Evolutionary conservation across 352 stramenopile species (phyloP), one percentile per base, ranked within the genome.

Genomic region (Phytopythium mirpurense): DNA sequence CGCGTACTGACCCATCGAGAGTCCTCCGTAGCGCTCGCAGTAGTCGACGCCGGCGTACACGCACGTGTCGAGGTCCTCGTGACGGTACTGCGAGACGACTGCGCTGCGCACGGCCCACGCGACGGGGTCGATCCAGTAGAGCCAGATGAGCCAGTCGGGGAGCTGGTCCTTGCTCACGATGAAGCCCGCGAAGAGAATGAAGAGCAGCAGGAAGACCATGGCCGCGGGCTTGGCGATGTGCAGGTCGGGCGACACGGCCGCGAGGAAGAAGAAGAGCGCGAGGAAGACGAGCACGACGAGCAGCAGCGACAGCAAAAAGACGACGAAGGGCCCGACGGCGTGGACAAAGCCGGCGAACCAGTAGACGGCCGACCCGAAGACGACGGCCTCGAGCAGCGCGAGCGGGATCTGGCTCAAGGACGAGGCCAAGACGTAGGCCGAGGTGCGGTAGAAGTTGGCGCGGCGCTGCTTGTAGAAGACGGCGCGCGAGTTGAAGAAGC

Each of bases 381-480:
- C 48, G n/a, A 86, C 54, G 15, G 67, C 71, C 61, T 93, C 83
- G 11, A 73, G 53, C 3, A 72, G 14, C 56, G 57, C 52, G 35
- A 77, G 59, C 54, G 72, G 57, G 36, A 72, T 38, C 43, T 67
- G 56, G 41, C 63, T 61, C 12, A 67, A 24, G 9, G 48, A 54
- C 19, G 35, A 62, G 1, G 62, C 70, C 36, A 90, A 41, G 18
- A 88, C 67, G 53, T 89, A 93, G 9, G 71, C 67, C 11, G 68
- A 64, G 9, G 80, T 66, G 29, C 70, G 71, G 53, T 78, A 91
- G 53, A 91, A 91, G 21, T 91, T 88, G 11, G 69, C 65, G 41
- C 76, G 67, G 0, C 66, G 61, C 45, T 93, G 83, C 49, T 88
- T 90, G 66, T 91, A 90, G 63, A 86, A 93, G 9, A 79, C 44